A percentile compares a stretch with the other conserved stretches of the same genome.
These are phyloP conservation scores for Nicotiana noctiflora DNA, from an alignment of 257 asterid species.

Conservation along the genomic window DNA sequence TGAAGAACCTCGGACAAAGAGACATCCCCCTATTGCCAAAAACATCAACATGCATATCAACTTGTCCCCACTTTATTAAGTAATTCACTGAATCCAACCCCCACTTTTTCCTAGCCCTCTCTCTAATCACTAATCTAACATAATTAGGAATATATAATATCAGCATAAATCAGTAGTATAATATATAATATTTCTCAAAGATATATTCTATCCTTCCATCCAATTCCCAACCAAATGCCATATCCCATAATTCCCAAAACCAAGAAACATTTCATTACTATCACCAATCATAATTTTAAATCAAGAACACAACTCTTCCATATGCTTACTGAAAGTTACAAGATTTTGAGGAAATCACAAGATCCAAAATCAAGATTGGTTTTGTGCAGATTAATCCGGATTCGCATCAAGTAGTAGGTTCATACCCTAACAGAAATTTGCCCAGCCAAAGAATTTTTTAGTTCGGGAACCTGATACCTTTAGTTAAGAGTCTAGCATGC, in stretches of 20 bases:
- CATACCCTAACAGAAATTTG: no score
- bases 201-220: conserved; percentile 5
- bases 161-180: neutral
- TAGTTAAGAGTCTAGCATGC: neutral
- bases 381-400: neutral
- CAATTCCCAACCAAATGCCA: conserved; percentile 1
- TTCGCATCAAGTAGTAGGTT: no score
- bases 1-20: conserved; percentile 25
- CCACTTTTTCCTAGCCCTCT: neutral
- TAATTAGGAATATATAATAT: neutral
- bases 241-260: neutral
- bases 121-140: neutral
- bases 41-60: conserved; percentile 4
- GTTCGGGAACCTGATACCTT: neutral
- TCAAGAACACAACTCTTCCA: neutral
- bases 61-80: conserved; percentile 13
- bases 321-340: neutral
- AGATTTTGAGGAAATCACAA: neutral
- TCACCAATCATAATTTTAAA: neutral
- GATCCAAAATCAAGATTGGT: neutral
- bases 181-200: neutral
- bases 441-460: no score
- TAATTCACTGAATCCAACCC: conserved; percentile 29
- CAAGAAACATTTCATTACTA: neutral
- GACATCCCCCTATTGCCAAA: neutral